These are phyloP conservation scores for Amanita pseudoporphyria DNA, from an alignment of 768 basidiomycete species.

Conservation along the genomic window DNA sequence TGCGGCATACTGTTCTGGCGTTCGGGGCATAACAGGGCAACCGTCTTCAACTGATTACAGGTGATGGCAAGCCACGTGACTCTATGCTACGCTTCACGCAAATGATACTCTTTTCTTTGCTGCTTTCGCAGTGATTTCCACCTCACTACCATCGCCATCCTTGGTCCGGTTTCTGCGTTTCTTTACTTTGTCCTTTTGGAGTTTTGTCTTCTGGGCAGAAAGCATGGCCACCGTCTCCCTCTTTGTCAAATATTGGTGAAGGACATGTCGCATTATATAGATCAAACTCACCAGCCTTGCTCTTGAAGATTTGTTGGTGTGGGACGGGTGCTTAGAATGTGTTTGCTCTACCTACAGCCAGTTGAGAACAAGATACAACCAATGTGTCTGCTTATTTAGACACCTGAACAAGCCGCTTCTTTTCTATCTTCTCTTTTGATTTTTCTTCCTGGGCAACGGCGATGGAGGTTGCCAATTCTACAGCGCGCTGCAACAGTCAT, in stretches of 20 bases:
- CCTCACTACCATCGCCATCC: not conserved
- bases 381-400: too few relatives aligned
- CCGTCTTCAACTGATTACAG: not conserved
- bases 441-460: constrained; percentile 37
- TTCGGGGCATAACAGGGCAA: not conserved
- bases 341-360: not conserved
- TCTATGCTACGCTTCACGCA: not conserved
- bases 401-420: constrained; percentile 33
- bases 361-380: not conserved
- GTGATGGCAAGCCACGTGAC: not conserved
- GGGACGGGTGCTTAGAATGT: not conserved
- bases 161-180: constrained; percentile 24
- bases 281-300: not conserved
- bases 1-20: not conserved
- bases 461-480: constrained; percentile 38
- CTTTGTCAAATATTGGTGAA: constrained; percentile 15
- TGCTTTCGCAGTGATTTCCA: not conserved
- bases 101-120: constrained; percentile 2
- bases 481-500: constrained; percentile 29
- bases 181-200: constrained; percentile 22
- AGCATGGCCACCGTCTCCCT: constrained; percentile 33
- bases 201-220: constrained; percentile 23
- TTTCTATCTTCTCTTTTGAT: constrained; percentile 27
- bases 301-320: not conserved
- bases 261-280: not conserved